Conservation (phyloP, 192 early-diverging fungal genomes). For the Globomyces pollinis-pini region DNA sequence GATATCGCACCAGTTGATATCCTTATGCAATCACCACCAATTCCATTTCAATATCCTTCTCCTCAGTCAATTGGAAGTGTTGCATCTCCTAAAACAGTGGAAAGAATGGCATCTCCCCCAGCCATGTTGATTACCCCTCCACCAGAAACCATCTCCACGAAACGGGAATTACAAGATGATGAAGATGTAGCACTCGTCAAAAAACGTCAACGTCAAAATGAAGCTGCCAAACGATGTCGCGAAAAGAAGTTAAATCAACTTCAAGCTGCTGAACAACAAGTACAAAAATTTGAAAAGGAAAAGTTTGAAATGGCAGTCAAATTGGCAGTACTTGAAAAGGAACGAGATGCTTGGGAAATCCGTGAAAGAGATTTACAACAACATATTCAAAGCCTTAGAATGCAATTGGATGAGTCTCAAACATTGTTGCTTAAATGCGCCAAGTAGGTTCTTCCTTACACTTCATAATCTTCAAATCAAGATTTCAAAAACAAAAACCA, state of each 20-base stretch:
- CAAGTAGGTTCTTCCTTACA: too few species aligned
- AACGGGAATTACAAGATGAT: not conserved
- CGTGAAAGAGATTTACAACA: conserved; percentile 7
- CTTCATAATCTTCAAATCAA: too few species aligned
- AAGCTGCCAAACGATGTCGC: not conserved
- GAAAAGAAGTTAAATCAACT: conserved; percentile 6
- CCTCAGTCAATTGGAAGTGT: too few species aligned
- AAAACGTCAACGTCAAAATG: conserved; percentile 4
- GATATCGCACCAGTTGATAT: too few species aligned
- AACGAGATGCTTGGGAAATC: not conserved
- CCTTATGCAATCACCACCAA: too few species aligned
- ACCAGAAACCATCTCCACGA: not conserved
- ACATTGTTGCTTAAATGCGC: too few species aligned
- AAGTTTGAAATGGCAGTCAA: conserved; percentile 4
- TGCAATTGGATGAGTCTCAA: conserved; percentile 1
- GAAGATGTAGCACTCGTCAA: not conserved
- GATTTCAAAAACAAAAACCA: too few species aligned
- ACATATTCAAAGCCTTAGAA: not conserved
- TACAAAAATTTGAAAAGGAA: conserved; percentile 1
- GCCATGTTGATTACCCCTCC: too few species aligned
- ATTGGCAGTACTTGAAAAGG: conserved; percentile 2
- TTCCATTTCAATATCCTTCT: too few species aligned
- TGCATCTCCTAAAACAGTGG: too few species aligned
- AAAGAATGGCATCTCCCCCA: too few species aligned
- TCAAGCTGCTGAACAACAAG: not conserved